phyloP scores from a whole-genome alignment of 441 rosid species.

The Erodium chrysanthum region DNA sequence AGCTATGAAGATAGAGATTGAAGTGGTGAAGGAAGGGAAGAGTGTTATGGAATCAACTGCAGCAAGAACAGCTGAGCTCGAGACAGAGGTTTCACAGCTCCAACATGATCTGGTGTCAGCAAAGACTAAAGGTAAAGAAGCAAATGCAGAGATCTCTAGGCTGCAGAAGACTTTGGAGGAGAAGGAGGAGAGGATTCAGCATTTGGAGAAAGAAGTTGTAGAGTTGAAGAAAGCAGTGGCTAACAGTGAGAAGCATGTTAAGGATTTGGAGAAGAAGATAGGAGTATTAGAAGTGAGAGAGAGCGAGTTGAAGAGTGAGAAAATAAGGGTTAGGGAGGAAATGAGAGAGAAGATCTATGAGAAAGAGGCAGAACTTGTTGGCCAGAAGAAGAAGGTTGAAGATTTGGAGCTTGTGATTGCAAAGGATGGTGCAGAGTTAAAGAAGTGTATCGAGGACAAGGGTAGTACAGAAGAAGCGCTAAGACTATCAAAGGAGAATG shows the following conservation, averaged over 20 bases:
- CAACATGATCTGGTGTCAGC: slow-evolving; percentile 49
- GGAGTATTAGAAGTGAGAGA: slow-evolving; percentile 48
- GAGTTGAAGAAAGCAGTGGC: slow-evolving; percentile 40
- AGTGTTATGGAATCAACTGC: slow-evolving; percentile 37
- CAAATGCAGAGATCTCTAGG: slow-evolving; percentile 29
- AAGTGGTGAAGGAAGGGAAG: slow-evolving; percentile 39
- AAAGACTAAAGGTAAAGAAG: slow-evolving; percentile 39
- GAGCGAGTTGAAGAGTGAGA: slow-evolving; percentile 51
- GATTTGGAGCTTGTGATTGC: slow-evolving; percentile 32
- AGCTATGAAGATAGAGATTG: slow-evolving; percentile 38
- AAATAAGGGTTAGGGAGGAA: slow-evolving; percentile 43
- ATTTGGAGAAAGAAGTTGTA: slow-evolving; percentile 37
- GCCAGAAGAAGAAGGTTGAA: slow-evolving; percentile 31
- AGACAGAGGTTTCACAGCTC: slow-evolving; percentile 44
- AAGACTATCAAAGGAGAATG: slow-evolving; percentile 12
- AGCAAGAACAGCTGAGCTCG: slow-evolving; percentile 50
- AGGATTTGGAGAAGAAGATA: slow-evolving; percentile 58
- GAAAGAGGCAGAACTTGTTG: slow-evolving; percentile 38
- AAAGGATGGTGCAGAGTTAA: slow-evolving; percentile 27
- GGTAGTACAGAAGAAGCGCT: background rate
- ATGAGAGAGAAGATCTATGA: slow-evolving; percentile 38
- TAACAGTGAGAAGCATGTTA: slow-evolving; percentile 44
- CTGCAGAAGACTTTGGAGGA: slow-evolving; percentile 43
- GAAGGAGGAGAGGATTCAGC: slow-evolving; percentile 34
- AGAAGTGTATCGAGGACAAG: slow-evolving; percentile 9